phyloP scores from a whole-genome alignment of 2,329 filamentous ascomycete genomes.

The Monosporascus sp. region DNA sequence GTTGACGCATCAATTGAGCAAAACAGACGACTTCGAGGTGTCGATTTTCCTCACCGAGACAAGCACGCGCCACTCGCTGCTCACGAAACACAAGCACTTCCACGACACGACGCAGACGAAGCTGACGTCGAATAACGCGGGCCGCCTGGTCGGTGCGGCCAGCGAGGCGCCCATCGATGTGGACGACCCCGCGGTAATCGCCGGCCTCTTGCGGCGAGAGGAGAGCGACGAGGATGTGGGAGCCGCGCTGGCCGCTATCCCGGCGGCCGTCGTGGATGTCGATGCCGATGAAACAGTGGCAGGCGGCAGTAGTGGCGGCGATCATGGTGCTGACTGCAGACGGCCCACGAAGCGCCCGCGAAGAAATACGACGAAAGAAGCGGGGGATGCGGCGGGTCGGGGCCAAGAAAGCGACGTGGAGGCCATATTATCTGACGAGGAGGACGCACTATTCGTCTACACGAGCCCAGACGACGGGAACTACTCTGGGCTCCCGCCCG shows the following conservation, averaged over 20 bases:
- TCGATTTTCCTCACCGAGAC: constrained; percentile 90
- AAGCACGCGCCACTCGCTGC: constrained; percentile 75
- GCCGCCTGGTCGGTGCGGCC: constrained; percentile 53
- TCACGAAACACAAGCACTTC: constrained; percentile 81
- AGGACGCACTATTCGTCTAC: constrained; percentile 26
- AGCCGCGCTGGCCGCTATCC: constrained; percentile 51
- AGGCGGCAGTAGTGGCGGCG: constrained; percentile 15
- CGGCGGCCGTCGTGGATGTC: constrained; percentile 29
- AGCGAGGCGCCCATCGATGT: constrained; percentile 51
- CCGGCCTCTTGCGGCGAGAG: constrained; percentile 42
- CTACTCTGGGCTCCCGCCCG: constrained; percentile 36
- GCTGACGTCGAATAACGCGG: constrained; percentile 55
- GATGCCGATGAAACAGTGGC: constrained; percentile 22
- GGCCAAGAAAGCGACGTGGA: constrained; percentile 27
- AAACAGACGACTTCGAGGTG: constrained; percentile 86
- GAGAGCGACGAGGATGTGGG: constrained; percentile 60
- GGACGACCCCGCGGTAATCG: constrained; percentile 33
- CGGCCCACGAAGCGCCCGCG: constrained; percentile 26
- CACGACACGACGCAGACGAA: constrained; percentile 49
- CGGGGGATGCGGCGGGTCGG: constrained; percentile 18
- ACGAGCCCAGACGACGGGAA: constrained; percentile 32
- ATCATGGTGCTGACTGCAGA: not conserved
- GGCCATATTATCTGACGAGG: constrained; percentile 33
- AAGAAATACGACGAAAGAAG: constrained; percentile 22
- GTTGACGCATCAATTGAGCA: constrained; percentile 17